phyloP scores from a whole-genome alignment of 2,329 filamentous ascomycete species.

The Aspergillus fischeri region DNA sequence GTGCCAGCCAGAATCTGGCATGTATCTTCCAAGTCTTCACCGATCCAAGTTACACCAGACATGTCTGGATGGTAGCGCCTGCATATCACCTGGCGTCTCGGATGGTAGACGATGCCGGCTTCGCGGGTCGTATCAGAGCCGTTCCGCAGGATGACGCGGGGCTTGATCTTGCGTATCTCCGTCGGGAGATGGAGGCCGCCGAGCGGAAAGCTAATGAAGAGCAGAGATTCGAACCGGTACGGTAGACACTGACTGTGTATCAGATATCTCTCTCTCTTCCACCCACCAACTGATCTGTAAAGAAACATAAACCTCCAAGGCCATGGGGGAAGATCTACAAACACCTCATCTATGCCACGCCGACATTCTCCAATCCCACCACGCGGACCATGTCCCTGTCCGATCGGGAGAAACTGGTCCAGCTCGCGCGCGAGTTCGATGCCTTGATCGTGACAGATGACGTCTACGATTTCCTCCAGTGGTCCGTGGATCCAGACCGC shows the following conservation, averaged over 20 bases:
- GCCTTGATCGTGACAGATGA: constrained; percentile 85
- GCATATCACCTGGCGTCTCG: constrained; percentile 79
- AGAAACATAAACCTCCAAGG: constrained; percentile 55
- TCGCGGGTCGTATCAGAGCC: constrained; percentile 61
- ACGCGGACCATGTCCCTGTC: constrained; percentile 72
- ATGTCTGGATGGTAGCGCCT: constrained; percentile 76
- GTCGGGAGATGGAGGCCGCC: constrained; percentile 46
- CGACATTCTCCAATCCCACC: constrained; percentile 85
- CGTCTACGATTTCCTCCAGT: constrained; percentile 90
- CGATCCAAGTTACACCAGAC: constrained; percentile 69
- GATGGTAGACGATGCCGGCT: constrained; percentile 80
- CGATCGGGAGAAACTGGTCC: constrained; percentile 65
- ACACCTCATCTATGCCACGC: constrained; percentile 83
- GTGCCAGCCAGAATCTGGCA: constrained; percentile 77
- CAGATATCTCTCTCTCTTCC: not conserved
- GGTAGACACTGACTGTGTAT: constrained; percentile 9
- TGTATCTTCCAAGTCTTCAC: constrained; percentile 75
- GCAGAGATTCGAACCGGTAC: constrained; percentile 43
- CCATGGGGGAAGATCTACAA: constrained; percentile 73
- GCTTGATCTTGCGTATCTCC: constrained; percentile 62
- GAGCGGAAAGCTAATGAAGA: constrained; percentile 43
- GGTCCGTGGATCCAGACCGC: constrained; percentile 49
- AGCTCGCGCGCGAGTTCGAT: constrained; percentile 72
- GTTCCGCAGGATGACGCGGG: constrained; percentile 76
- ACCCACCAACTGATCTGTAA: constrained; percentile 4